These are phyloP conservation scores for Lodderomyces metapsilosis DNA, from an alignment of 1,139 yeast species.

Conservation along the genomic window DNA sequence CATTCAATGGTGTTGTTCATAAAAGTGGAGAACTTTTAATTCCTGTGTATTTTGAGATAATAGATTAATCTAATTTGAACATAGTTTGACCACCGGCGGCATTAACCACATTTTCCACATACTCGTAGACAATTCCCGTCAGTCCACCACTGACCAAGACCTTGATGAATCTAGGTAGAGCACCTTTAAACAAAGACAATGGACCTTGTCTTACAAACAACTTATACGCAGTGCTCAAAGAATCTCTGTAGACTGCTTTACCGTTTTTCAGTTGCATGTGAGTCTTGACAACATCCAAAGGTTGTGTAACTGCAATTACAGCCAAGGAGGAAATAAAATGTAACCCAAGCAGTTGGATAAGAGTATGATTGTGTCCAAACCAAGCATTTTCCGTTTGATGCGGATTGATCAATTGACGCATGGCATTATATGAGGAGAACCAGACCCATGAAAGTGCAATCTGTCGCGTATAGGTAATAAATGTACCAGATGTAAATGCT, in stretches of 20 bases:
- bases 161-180: slow-evolving; percentile 75
- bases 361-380: slow-evolving; percentile 47
- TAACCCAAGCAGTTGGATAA: slow-evolving; percentile 45
- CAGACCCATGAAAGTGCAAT: slow-evolving; percentile 76
- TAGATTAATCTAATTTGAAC: slow-evolving; percentile 22
- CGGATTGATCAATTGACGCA: slow-evolving; percentile 69
- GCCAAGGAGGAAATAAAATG: slow-evolving; percentile 60
- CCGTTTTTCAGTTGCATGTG: slow-evolving; percentile 82
- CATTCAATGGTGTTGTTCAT: slow-evolving; percentile 50
- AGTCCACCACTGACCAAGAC: slow-evolving; percentile 80
- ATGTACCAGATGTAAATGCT: slow-evolving; percentile 81
- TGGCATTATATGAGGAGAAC: slow-evolving; percentile 76
- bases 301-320: slow-evolving; percentile 82
- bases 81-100: slow-evolving; percentile 52
- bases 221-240: slow-evolving; percentile 70
- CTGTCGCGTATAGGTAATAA: slow-evolving; percentile 79
- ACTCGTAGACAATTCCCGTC: slow-evolving; percentile 66
- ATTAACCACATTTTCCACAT: slow-evolving; percentile 51
- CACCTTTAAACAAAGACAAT: slow-evolving; percentile 69
- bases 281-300: slow-evolving; percentile 85
- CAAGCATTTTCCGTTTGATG: slow-evolving; percentile 44
- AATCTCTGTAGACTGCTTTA: slow-evolving; percentile 59
- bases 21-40: slow-evolving; percentile 48
- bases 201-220: slow-evolving; percentile 70
- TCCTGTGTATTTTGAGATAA: slow-evolving; percentile 47